Evolutionary conservation across 805 yeast genomes (phyloP), one percentile per base, ranked within the genome.

Genomic region (Barnettozyma botsteinii): DNA sequence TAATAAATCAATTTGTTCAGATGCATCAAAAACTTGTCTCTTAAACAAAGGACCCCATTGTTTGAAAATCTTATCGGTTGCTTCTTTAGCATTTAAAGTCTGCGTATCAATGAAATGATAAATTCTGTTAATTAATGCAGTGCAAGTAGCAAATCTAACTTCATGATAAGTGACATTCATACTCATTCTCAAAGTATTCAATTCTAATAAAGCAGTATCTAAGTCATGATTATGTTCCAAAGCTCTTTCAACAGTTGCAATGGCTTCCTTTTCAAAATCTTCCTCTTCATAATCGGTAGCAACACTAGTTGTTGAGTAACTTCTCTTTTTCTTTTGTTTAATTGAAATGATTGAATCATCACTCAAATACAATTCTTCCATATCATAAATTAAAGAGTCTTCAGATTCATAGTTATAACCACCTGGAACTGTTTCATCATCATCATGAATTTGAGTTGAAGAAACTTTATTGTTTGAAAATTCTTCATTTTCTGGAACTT

Each of bases 151-250:
- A 23, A 67, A 62, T 57, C 97, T 76, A 12, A 93, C 97, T 56
- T 89, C 96, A 54, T 86, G 94, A 61, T 93, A 91, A 0, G 93
- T 75, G 14, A 88, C 98, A 59, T 93, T 87, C 93, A 89, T 84
- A 54, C 96, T 86, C 98, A 93, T 91, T 65, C 98, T 75, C 56
- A 93, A 71, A 0, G 98, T 93, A 59, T 91, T 91, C 53, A 93
- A 73, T 65, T 93, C 98, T 44, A 93, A 67, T 48, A 87, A 65
- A 0, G 98, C 97, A 12, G 96, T 89, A 58, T 91, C 97, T 45
- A 87, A 70, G 54, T 85, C 95, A 62, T 93, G 98, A 60, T 87
- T 85, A 55, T 89, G 82, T 51, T 85, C 91, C 62, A 93, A 74
- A 1, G 98, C 95, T 57, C 98, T 75, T 51, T 81, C 86, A 24